Evolutionary conservation across 495 filamentous ascomycete genomes (phyloP).

Genomic region (Margaritispora aquatica): DNA sequence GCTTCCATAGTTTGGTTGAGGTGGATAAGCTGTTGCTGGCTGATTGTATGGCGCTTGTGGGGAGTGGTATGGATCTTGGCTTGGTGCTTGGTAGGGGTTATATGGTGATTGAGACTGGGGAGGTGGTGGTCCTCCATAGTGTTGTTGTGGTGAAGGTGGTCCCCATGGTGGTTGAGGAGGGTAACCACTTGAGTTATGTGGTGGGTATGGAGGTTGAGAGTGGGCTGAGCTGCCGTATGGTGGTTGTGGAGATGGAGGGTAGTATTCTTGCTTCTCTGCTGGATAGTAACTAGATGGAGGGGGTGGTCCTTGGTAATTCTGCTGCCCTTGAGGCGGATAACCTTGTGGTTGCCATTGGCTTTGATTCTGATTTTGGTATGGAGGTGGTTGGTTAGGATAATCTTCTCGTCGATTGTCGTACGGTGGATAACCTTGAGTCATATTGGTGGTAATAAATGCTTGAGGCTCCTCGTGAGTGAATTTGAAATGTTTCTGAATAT

Average conservation of each 20-base stretch:
- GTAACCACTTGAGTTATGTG: neutral
- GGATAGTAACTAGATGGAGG: neutral
- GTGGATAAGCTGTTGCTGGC: neutral
- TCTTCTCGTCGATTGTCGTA: neutral
- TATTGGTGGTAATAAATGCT: neutral
- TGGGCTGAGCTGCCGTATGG: neutral
- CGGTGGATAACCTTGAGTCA: neutral
- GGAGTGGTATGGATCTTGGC: neutral
- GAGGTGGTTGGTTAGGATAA: neutral
- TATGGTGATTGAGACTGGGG: neutral
- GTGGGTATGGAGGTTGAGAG: neutral
- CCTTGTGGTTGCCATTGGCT: neutral
- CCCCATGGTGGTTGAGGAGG: neutral
- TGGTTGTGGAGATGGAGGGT: neutral
- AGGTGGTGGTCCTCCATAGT: neutral
- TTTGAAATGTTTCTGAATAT: too few species aligned
- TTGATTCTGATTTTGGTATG: neutral
- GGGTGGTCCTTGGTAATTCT: neutral
- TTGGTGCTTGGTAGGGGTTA: neutral
- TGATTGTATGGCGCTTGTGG: neutral
- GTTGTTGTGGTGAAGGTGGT: neutral
- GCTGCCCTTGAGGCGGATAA: neutral
- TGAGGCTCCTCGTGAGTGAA: neutral
- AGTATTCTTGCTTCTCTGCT: neutral
- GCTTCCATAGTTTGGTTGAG: neutral